Percentiles rank a stretch among this genome's conserved stretches.
These are phyloP conservation scores for Coemansia sp. DNA, from an alignment of 192 early-diverging fungal genomes.

Conservation along the genomic window DNA sequence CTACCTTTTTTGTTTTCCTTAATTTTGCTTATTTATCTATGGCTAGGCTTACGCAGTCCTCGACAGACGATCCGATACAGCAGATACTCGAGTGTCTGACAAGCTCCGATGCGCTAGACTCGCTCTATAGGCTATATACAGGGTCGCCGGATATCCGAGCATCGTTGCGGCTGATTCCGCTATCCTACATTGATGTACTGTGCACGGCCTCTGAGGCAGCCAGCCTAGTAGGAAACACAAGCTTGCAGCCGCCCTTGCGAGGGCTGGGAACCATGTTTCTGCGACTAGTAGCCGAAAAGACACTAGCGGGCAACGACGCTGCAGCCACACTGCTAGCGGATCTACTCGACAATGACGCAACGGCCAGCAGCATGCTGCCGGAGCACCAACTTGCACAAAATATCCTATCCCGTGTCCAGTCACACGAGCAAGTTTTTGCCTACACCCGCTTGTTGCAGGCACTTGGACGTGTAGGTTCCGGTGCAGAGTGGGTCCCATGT, in stretches of 20 bases:
- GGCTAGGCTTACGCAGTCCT: too few species aligned
- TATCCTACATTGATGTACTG: constrained; percentile 25
- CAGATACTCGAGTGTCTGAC: constrained; percentile 1
- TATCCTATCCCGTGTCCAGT: too few species aligned
- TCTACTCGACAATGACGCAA: constrained; percentile 12
- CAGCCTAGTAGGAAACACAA: neutral
- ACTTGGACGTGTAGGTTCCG: too few species aligned
- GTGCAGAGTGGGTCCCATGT: too few species aligned
- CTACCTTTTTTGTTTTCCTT: too few species aligned
- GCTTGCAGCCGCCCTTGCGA: neutral
- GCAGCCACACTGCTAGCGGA: constrained; percentile 22
- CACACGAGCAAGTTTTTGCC: too few species aligned
- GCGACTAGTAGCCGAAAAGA: constrained; percentile 2
- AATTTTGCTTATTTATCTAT: too few species aligned
- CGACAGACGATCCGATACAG: constrained; percentile 14
- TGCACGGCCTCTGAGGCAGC: neutral
- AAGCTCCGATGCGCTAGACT: neutral
- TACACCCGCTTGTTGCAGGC: too few species aligned
- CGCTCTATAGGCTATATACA: constrained; percentile 5
- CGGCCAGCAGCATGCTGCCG: neutral
- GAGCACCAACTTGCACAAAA: too few species aligned
- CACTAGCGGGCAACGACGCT: constrained; percentile 1
- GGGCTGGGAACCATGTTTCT: constrained; percentile 14
- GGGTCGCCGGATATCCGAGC: constrained; percentile 28
- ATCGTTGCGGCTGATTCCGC: constrained; percentile 29